Evolutionary conservation across 2,329 filamentous ascomycete genomes (phyloP).

Genomic region (Fusarium dimerum): DNA sequence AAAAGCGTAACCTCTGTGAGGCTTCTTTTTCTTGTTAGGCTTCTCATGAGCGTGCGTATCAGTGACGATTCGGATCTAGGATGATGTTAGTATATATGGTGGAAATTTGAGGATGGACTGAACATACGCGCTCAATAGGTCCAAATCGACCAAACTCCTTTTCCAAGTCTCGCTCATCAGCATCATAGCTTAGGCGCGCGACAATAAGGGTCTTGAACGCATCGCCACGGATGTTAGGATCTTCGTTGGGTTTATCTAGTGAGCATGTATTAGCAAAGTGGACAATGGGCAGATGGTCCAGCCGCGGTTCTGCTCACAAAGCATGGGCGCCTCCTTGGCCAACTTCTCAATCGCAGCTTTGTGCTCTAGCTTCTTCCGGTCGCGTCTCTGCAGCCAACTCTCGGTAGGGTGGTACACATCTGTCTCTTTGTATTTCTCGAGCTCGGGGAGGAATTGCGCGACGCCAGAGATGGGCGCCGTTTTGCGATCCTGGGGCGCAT

Average conservation of each 20-base stretch:
- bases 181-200: slow-evolving; percentile 84
- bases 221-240: slow-evolving; percentile 88
- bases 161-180: slow-evolving; percentile 86
- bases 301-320: slow-evolving; percentile 51
- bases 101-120: neutral
- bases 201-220: slow-evolving; percentile 95
- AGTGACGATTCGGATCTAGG: slow-evolving; percentile 81
- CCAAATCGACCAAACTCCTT: slow-evolving; percentile 92
- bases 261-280: slow-evolving; percentile 13
- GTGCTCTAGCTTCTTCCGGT: slow-evolving; percentile 82
- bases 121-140: slow-evolving; percentile 82
- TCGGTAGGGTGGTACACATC: slow-evolving; percentile 81
- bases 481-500: slow-evolving; percentile 78
- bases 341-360: slow-evolving; percentile 65
- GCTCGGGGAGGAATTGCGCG: slow-evolving; percentile 70
- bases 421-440: slow-evolving; percentile 76
- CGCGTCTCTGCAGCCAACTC: slow-evolving; percentile 87
- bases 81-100: slow-evolving; percentile 15
- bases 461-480: slow-evolving; percentile 74
- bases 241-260: slow-evolving; percentile 77
- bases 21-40: slow-evolving; percentile 76
- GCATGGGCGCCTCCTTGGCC: slow-evolving; percentile 62
- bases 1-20: slow-evolving; percentile 90
- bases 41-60: slow-evolving; percentile 70
- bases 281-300: neutral